Evolutionary conservation across 768 basidiomycete species (phyloP), one percentile per base, ranked within the genome.

Genomic region (Hericium alpestre): DNA sequence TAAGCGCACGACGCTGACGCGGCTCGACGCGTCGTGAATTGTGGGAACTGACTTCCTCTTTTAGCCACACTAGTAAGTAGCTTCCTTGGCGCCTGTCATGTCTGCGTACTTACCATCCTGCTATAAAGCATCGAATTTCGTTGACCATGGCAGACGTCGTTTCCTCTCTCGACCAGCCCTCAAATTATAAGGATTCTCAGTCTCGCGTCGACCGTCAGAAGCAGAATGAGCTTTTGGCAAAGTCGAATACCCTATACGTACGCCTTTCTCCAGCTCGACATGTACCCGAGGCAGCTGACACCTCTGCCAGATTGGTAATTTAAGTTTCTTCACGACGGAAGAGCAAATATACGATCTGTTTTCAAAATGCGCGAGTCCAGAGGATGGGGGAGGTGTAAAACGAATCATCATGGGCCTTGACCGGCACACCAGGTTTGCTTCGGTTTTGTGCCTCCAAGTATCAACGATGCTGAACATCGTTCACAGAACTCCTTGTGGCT

Each of bases 171-270:
- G 95, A 97, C 74, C 88, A 92, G 70, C 94, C 93, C 49, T 96
- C 93, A 5, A 92, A 93, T 70, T 99, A 99, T 74, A 92, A 93
- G 69, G 95, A 99, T 72, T 94, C 90, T 13, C 89, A 94, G 71
- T 76, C 79, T 40, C 81, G 86, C 56, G 73, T 93, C 54, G 87
- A 96, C 73, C 78, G 88, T 60, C 77, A 81, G 63, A 84, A 71
- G 61, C 92, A 94, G 67, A 80, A 84, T 63, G 86, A 92, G 8
- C 68, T 90, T n/a, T 82, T 96, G 40, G 69, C 80, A 46, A 89
- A 85, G 66, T 93, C 92, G 6, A 83, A 84, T 23, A 97, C 95
- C 2, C 79, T 97, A 60, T 98, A 98, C 67, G 92, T 96, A 70
- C 69, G 90, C 74, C 15, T 23, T 51, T 25, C 49, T 18, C 22